These are phyloP conservation scores for Colletotrichum phormii DNA, from an alignment of 2,329 filamentous ascomycete species.

Conservation along the genomic window DNA sequence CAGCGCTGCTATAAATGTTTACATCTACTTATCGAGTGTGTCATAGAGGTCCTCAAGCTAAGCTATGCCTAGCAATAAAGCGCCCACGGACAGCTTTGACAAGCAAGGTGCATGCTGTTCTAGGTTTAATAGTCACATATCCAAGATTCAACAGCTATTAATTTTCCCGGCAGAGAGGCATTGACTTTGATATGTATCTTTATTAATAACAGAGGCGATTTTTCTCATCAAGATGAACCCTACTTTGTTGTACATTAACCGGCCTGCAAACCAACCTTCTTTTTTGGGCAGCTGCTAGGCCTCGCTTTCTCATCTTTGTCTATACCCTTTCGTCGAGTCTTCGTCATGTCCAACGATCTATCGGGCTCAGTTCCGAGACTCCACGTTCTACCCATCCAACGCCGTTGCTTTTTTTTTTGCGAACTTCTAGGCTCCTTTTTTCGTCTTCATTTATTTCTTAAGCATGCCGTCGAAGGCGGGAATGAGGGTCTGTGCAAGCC, in stretches of 20 bases:
- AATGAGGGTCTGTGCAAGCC: constrained; percentile 98
- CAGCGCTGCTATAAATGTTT: too few relatives aligned
- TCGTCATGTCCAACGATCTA: constrained; percentile 46
- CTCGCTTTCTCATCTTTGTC: constrained; percentile 21
- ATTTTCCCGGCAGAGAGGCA: neutral
- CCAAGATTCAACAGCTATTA: neutral
- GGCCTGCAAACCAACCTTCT: constrained; percentile 16
- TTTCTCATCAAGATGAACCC: constrained; percentile 26
- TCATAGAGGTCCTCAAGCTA: too few relatives aligned
- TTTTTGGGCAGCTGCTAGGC: neutral
- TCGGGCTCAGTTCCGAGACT: constrained; percentile 43
- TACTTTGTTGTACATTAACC: constrained; percentile 35
- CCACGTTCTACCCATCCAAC: constrained; percentile 39
- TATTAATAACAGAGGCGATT: constrained; percentile 34
- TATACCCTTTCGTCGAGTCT: constrained; percentile 11
- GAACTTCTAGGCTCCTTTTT: constrained; percentile 16
- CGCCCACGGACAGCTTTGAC: neutral
- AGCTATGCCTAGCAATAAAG: too few relatives aligned
- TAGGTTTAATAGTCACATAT: neutral
- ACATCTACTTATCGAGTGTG: too few relatives aligned
- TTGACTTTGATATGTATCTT: constrained; percentile 5
- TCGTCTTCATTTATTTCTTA: constrained; percentile 42
- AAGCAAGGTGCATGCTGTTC: neutral
- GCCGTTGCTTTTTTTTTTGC: constrained; percentile 15
- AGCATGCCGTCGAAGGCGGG: constrained; percentile 80